Evolutionary conservation across 169 alveolate species (phyloP).

Genomic region (Sarcocystis neurona): DNA sequence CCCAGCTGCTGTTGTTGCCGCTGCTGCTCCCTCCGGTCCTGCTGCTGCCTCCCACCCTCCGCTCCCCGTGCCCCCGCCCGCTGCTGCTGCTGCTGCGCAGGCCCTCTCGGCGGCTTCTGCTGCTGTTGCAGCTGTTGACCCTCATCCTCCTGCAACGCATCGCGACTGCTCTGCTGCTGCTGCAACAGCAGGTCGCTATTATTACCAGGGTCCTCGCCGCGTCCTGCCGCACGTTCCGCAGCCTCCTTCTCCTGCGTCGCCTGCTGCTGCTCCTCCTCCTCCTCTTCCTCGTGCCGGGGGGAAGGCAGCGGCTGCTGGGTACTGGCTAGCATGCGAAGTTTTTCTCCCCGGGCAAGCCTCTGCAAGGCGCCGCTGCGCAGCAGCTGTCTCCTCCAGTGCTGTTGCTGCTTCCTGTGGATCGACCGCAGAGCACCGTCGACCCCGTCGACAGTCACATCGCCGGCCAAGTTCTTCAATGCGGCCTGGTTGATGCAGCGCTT

Average conservation of each 20-base stretch:
- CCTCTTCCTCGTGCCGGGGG: neutral
- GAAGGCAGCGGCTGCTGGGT: neutral
- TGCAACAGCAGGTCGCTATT: no score
- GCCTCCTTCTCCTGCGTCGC: neutral
- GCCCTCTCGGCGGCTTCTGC: neutral
- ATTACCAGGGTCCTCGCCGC: neutral
- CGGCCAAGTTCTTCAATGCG: neutral
- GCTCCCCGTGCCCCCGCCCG: neutral
- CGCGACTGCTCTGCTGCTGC: neutral
- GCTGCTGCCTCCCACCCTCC: neutral
- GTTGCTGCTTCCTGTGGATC: neutral
- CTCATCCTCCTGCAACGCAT: neutral
- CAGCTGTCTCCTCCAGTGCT: neutral
- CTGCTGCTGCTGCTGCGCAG: neutral
- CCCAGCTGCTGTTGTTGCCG: neutral
- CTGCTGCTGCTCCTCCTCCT: neutral
- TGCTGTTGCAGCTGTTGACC: neutral
- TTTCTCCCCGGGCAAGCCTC: constrained; percentile 11
- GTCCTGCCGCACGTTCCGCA: neutral
- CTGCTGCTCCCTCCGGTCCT: neutral
- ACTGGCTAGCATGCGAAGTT: neutral
- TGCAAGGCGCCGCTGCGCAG: constrained; percentile 1
- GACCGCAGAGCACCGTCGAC: neutral
- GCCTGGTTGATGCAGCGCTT: constrained; percentile 13
- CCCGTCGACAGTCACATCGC: constrained; percentile 28